Conservation (phyloP, 768 basidiomycete genomes). For the Tulasnella sp. region DNA sequence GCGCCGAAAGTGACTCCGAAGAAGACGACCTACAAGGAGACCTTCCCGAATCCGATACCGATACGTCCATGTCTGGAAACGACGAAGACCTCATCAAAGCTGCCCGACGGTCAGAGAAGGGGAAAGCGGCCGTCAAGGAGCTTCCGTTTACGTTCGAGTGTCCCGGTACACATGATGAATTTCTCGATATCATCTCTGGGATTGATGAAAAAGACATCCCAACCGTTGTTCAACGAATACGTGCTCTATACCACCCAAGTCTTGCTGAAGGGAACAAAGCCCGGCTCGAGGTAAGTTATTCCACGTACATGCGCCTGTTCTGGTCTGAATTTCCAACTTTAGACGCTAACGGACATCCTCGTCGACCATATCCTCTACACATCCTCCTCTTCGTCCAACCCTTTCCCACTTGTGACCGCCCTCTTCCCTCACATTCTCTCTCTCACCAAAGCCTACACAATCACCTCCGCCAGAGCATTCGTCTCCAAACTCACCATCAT, state of each 20-base stretch:
- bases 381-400: constrained; percentile 49
- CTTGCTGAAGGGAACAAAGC: constrained; percentile 83
- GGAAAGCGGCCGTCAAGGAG: constrained; percentile 34
- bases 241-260: constrained; percentile 83
- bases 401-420: constrained; percentile 44
- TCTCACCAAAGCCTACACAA: constrained; percentile 69
- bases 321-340: constrained; percentile 1
- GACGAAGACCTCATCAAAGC: constrained; percentile 1
- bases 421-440: constrained; percentile 69
- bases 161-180: constrained; percentile 74
- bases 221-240: constrained; percentile 77
- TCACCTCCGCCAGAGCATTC: constrained; percentile 65
- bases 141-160: constrained; percentile 90
- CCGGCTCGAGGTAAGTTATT: constrained; percentile 64
- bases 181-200: constrained; percentile 66
- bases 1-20: constrained; percentile 35
- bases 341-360: constrained; percentile 66
- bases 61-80: neutral
- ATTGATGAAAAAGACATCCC: constrained; percentile 61
- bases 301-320: neutral
- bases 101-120: neutral
- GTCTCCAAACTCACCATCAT: constrained; percentile 73
- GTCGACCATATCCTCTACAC: constrained; percentile 80
- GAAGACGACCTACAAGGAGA: constrained; percentile 20
- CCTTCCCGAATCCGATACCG: neutral